These are phyloP conservation scores for Chondrus crispus DNA, from an alignment of 23 red algal genomes.

Conservation along the genomic window DNA sequence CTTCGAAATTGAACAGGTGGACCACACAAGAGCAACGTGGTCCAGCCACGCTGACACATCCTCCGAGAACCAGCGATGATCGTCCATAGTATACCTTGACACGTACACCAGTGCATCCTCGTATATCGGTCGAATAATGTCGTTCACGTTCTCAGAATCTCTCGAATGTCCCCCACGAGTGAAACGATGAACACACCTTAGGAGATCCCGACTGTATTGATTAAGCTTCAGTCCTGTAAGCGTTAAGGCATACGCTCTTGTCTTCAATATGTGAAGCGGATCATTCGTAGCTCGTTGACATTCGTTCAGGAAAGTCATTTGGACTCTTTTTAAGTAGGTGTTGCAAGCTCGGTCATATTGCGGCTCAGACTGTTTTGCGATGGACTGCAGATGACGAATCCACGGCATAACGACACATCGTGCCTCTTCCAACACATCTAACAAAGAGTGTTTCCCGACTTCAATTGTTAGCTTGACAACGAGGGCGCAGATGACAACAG, in stretches of 20 bases:
- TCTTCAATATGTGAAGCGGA: slow-evolving; percentile 1
- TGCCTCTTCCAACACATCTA: not conserved
- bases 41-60: slow-evolving; percentile 58
- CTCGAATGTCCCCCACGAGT: not conserved
- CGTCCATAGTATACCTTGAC: not conserved
- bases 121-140: not conserved
- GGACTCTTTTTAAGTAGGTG: not conserved
- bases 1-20: not conserved
- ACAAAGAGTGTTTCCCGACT: not conserved
- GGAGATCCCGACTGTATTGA: slow-evolving; percentile 12
- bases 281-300: slow-evolving; percentile 6
- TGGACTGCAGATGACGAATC: slow-evolving; percentile 4
- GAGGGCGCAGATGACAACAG: slow-evolving; percentile 10
- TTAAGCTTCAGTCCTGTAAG: slow-evolving; percentile 10
- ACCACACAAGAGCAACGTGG: slow-evolving; percentile 34
- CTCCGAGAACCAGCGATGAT: slow-evolving; percentile 42
- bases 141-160: not conserved
- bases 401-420: slow-evolving; percentile 30
- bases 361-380: not conserved
- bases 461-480: slow-evolving; percentile 3
- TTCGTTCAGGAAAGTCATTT: not conserved
- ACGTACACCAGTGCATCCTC: slow-evolving; percentile 15
- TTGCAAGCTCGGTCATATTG: not conserved
- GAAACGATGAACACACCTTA: slow-evolving; percentile 10
- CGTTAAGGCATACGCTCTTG: slow-evolving; percentile 12